Evolutionary conservation across 768 basidiomycete species (phyloP), one percentile per base, ranked within the genome.

Genomic region (Krasilnikovozyma curviuscula): DNA sequence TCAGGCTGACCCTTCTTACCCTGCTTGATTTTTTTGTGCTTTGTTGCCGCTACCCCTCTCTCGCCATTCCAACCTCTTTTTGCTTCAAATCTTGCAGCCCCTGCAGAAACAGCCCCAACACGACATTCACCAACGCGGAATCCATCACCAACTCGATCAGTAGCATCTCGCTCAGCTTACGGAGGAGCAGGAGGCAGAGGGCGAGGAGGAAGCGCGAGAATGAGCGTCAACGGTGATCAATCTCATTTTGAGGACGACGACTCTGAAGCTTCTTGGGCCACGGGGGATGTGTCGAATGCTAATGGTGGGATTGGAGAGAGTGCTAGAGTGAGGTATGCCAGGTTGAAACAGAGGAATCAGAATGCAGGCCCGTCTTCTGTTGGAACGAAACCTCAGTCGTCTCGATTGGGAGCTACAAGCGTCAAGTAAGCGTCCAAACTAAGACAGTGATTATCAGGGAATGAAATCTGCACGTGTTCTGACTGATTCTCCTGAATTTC

Each of bases 391-490:
- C n/a, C n/a, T n/a, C n/a, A n/a, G n/a, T n/a, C n/a, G n/a, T n/a
- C n/a, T n/a, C 27, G 7, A 33, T 37, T 19, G 49, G 49, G 1
- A 35, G 31, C n/a, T 18, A 31, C 40, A 39, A 33, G 19, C 29
- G 50, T 52, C 40, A 52, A 52, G 50, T 52, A 18, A 6, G 49
- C 38, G 29, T n/a, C 46, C 32, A n/a, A n/a, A n/a, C n/a, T n/a
- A n/a, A n/a, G n/a, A n/a, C n/a, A n/a, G n/a, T n/a, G n/a, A n/a
- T n/a, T n/a, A n/a, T n/a, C n/a, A n/a, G n/a, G n/a, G n/a, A n/a
- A n/a, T n/a, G n/a, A n/a, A n/a, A n/a, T n/a, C n/a, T n/a, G n/a
- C n/a, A n/a, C n/a, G n/a, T n/a, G n/a, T n/a, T n/a, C n/a, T n/a
- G n/a, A n/a, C n/a, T n/a, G n/a, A 3, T 28, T 27, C 14, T 37